A percentile compares a stretch with the other conserved stretches of the same genome.
Conservation (phyloP, 1,139 yeast species). For the Suhomyces bokatorum region DNA sequence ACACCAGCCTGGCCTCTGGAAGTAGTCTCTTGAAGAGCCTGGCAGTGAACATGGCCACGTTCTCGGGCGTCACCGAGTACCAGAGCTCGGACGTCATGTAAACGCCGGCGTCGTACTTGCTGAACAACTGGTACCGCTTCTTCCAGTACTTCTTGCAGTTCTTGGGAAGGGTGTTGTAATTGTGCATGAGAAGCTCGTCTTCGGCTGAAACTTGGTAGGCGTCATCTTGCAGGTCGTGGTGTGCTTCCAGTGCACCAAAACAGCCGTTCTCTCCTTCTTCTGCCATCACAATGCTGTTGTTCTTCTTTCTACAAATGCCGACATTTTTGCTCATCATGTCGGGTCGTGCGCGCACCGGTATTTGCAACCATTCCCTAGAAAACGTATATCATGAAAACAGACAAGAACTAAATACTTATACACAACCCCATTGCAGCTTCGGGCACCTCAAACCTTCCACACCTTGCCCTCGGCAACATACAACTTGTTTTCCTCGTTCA, state of each 20-base stretch:
- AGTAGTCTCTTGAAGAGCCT: conserved; percentile 42
- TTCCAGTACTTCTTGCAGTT: conserved; percentile 58
- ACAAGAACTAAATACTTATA: conserved; percentile 2
- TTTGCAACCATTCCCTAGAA: conserved; percentile 4
- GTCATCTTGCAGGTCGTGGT: neutral
- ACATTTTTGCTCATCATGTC: conserved; percentile 3
- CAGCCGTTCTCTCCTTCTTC: neutral
- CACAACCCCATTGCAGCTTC: neutral
- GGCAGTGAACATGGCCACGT: conserved; percentile 65
- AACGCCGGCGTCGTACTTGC: conserved; percentile 67
- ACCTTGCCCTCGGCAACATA: conserved; percentile 64
- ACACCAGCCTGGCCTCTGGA: conserved; percentile 46
- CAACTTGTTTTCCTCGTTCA: conserved; percentile 58
- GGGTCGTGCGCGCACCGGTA: conserved; percentile 8
- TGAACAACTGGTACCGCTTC: conserved; percentile 58
- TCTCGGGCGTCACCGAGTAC: conserved; percentile 92
- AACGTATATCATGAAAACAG: conserved; percentile 1
- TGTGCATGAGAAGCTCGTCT: conserved; percentile 42
- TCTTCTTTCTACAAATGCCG: neutral
- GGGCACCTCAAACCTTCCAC: conserved; percentile 47
- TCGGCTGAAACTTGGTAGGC: conserved; percentile 24
- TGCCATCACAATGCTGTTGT: neutral
- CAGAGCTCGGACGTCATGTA: conserved; percentile 75
- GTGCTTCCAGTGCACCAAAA: no score
- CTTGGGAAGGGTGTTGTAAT: conserved; percentile 40